Base-by-base conservation (phyloP, 164 flowering plant genomes). In the Annona cherimola region DNA sequence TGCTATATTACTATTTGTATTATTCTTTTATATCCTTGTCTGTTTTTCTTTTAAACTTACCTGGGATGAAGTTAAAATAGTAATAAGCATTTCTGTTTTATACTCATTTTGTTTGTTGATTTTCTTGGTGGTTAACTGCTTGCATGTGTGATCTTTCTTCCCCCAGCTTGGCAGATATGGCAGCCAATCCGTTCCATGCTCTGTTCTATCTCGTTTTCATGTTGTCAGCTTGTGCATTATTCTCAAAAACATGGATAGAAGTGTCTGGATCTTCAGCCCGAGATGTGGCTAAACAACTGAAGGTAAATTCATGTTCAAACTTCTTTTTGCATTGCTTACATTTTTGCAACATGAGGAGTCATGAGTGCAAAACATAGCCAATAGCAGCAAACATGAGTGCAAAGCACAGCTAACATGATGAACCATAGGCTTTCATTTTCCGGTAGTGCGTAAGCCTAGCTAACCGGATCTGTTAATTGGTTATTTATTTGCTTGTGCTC, bases 171-270 rank as follows among this genome's bases (percentile, higher is more conserved):
- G 84, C 83, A 45, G 84, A 85, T 45, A 82, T 85, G 85, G 85
- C 78, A 64, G 84, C 83, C 61, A 73, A 83, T 74, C 86, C 83
- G 16, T 81, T 82, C 80, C 93, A 87, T 79, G 96, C 89, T 0
- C 71, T 89, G 50, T 90, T 89, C 76, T 90, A 90, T 73, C 83
- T 90, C 43, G 84, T 88, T 40, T 91, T 91, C 63, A 91, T 91
- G 96, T 80, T 91, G 59, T 81, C 88, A 16, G 91, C 96, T 2
- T 91, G 94, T 79, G 96, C 96, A 6, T 81, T 91, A 45, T 89
- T 91, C 80, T 89, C 96, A 19, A 91, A 89, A 77, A 90, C 93
- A 41, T 90, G 96, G 93, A 90, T 90, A 77, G 96, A 90, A 80
- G 96, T 89, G 74, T 91, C 92, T 62, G 96, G 93, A 71, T 91